Conservation (phyloP, 1,139 yeast genomes). For the Hyphopichia fennica region DNA sequence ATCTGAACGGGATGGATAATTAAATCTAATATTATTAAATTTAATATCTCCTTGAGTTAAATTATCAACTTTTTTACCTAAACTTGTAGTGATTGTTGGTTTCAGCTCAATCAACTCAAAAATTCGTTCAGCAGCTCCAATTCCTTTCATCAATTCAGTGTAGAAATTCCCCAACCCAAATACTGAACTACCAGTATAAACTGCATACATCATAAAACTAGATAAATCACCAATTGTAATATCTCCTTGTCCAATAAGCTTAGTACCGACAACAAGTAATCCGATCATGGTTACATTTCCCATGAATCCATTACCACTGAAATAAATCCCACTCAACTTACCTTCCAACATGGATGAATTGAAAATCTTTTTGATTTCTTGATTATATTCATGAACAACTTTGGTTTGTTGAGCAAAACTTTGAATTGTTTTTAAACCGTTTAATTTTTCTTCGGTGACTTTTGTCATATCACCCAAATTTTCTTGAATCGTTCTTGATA, state of each 20-base stretch:
- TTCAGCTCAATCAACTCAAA: conserved; percentile 82
- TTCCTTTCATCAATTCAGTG: conserved; percentile 93
- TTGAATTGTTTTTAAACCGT: conserved; percentile 84
- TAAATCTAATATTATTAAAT: conserved; percentile 67
- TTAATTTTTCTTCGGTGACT: conserved; percentile 88
- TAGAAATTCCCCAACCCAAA: conserved; percentile 89
- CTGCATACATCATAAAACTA: conserved; percentile 91
- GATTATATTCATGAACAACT: conserved; percentile 49
- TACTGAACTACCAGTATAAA: conserved; percentile 86
- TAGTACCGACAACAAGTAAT: conserved; percentile 77
- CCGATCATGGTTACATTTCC: conserved; percentile 81
- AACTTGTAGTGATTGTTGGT: conserved; percentile 64
- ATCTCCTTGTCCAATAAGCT: conserved; percentile 67
- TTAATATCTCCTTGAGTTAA: conserved; percentile 44
- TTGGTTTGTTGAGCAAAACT: conserved; percentile 81
- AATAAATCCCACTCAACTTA: conserved; percentile 70
- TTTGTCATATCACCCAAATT: conserved; percentile 84
- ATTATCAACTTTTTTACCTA: conserved; percentile 49
- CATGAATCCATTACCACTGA: conserved; percentile 73
- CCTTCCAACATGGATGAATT: conserved; percentile 80
- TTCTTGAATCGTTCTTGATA: conserved; percentile 78
- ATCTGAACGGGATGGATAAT: conserved; percentile 86
- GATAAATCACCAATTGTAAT: conserved; percentile 87
- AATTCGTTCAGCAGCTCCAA: conserved; percentile 91
- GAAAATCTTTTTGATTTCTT: conserved; percentile 73